phyloP scores from a whole-genome alignment of 495 filamentous ascomycete species.

The Hyaloscypha variabilis region DNA sequence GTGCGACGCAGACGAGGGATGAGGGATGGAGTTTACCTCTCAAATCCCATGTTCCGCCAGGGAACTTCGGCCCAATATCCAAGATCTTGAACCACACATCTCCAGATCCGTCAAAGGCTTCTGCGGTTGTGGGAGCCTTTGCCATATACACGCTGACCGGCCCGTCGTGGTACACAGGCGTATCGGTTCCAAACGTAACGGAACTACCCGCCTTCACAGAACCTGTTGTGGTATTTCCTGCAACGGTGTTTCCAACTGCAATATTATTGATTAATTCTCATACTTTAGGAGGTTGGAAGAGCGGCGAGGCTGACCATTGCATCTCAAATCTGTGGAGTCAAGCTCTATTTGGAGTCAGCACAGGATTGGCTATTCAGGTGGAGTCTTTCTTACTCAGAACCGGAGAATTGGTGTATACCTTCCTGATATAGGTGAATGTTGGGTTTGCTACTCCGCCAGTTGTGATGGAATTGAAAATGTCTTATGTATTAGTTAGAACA shows the following conservation, averaged over 20 bases:
- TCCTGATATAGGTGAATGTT: constrained; percentile 54
- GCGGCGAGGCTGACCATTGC: constrained; percentile 41
- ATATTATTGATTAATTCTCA: background rate
- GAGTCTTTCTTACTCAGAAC: constrained; percentile 41
- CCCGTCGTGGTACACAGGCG: constrained; percentile 60
- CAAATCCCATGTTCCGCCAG: constrained; percentile 41
- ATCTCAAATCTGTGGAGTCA: constrained; percentile 53
- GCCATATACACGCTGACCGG: constrained; percentile 60
- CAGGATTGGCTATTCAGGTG: constrained; percentile 3
- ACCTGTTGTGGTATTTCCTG: constrained; percentile 51
- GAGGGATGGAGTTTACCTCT: constrained; percentile 31
- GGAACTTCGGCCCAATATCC: constrained; percentile 25
- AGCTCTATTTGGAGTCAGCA: constrained; percentile 36
- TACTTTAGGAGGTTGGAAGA: background rate
- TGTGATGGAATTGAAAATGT: constrained; percentile 49
- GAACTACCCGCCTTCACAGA: constrained; percentile 52
- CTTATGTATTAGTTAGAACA: background rate
- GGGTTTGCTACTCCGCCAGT: constrained; percentile 47
- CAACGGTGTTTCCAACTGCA: constrained; percentile 32
- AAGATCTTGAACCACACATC: constrained; percentile 46
- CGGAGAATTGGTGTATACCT: constrained; percentile 59
- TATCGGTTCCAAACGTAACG: constrained; percentile 51
- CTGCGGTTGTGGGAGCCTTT: constrained; percentile 45
- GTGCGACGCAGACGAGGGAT: background rate
- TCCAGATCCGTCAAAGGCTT: constrained; percentile 50